These are phyloP conservation scores for Xerocomellus amylosporus DNA, from an alignment of 768 basidiomycete species.

Conservation along the genomic window DNA sequence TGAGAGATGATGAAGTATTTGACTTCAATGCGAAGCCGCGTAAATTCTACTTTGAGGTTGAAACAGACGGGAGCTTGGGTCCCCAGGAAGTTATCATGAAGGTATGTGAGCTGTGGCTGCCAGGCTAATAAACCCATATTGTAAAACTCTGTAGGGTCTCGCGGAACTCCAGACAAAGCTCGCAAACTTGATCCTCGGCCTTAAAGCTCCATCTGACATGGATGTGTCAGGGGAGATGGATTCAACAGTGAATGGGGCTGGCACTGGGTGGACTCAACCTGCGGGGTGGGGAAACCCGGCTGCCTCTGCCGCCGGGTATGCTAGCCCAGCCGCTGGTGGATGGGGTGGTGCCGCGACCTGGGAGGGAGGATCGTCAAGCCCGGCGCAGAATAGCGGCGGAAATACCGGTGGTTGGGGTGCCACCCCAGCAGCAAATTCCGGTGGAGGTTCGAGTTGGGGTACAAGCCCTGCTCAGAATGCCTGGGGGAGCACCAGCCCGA, in stretches of 20 bases:
- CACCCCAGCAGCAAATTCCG: slow-evolving; percentile 29
- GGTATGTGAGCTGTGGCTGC: slow-evolving; percentile 38
- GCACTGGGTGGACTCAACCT: slow-evolving; percentile 22
- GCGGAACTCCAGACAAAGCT: slow-evolving; percentile 77
- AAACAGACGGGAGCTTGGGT: slow-evolving; percentile 86
- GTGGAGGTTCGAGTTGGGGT: slow-evolving; percentile 28
- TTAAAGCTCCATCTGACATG: slow-evolving; percentile 61
- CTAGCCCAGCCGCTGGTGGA: slow-evolving; percentile 30
- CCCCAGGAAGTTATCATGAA: slow-evolving; percentile 90
- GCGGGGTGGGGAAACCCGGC: slow-evolving; percentile 29
- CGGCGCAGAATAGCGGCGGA: slow-evolving; percentile 25
- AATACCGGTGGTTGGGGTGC: slow-evolving; percentile 16
- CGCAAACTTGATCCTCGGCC: slow-evolving; percentile 72
- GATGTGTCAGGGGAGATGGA: slow-evolving; percentile 47
- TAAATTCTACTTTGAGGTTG: slow-evolving; percentile 92
- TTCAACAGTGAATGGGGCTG: slow-evolving; percentile 22
- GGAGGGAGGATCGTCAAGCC: slow-evolving; percentile 27
- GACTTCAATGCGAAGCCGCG: slow-evolving; percentile 86
- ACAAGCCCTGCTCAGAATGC: slow-evolving; percentile 33
- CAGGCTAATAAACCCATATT: neutral
- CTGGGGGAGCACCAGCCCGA: slow-evolving; percentile 40
- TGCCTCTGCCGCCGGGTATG: slow-evolving; percentile 32
- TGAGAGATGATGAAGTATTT: slow-evolving; percentile 77
- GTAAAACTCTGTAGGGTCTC: slow-evolving; percentile 52
- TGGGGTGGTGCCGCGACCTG: slow-evolving; percentile 29